Conservation (phyloP, 1,284 basidiomycete species). For the Porphyrellus sp. region DNA sequence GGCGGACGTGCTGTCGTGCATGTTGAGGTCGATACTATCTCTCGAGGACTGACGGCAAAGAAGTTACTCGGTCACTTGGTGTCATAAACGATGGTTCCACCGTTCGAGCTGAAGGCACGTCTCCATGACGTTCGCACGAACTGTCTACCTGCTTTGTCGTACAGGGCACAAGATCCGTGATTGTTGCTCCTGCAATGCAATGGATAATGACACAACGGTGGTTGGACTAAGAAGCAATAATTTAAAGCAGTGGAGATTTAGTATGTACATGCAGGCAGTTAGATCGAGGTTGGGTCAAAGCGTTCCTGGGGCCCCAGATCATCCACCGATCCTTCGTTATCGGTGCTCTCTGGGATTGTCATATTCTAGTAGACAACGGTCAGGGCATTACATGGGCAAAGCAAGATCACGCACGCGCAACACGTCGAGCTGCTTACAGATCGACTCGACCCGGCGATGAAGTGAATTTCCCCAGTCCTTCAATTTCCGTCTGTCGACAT, state of each 20-base stretch:
- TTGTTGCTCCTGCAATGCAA: background rate
- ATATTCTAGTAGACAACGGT: constrained; percentile 11
- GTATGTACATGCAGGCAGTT: background rate
- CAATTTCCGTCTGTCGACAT: constrained; percentile 17
- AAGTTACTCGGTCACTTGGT: no score
- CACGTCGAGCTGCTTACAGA: constrained; percentile 13
- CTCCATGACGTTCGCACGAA: no score
- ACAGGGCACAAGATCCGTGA: no score
- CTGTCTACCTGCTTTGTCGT: no score
- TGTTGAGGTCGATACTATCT: no score
- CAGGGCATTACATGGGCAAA: background rate
- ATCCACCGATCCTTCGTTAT: background rate
- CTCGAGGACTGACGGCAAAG: no score
- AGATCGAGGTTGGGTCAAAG: background rate
- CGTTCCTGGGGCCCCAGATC: background rate
- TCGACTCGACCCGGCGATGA: constrained; percentile 6
- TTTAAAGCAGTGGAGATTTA: background rate
- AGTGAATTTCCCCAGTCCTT: constrained; percentile 12
- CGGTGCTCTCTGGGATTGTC: background rate
- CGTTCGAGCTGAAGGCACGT: no score
- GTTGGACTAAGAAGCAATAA: background rate
- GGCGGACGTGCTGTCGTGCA: no score
- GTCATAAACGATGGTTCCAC: no score
- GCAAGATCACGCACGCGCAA: constrained; percentile 12
- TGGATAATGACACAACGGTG: background rate